Conservation (phyloP, 2,329 filamentous ascomycete species). For the Zopfia rhizophila region DNA sequence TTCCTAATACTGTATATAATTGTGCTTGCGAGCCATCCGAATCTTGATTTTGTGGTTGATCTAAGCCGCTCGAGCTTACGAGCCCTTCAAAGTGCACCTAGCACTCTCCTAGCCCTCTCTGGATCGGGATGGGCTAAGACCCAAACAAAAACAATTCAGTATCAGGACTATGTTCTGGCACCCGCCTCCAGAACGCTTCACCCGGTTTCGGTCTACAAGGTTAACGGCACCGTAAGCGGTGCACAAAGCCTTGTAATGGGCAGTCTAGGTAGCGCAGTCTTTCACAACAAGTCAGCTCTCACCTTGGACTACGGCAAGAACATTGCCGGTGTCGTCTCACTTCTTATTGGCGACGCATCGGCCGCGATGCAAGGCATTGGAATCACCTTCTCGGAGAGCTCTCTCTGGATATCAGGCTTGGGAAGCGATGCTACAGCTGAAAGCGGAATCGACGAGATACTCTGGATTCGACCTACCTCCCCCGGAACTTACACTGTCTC, state of each 20-base stretch:
- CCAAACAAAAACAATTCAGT: too few species aligned
- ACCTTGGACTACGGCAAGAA: slow-evolving; percentile 57
- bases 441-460: slow-evolving; percentile 57
- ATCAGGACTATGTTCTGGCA: slow-evolving; percentile 55
- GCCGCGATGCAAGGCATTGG: slow-evolving; percentile 53
- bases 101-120: too few species aligned
- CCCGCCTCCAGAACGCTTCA: slow-evolving; percentile 50
- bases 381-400: slow-evolving; percentile 55
- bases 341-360: slow-evolving; percentile 47
- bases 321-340: slow-evolving; percentile 53
- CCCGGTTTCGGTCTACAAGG: slow-evolving; percentile 49
- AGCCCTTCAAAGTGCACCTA: too few species aligned
- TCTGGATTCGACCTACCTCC: slow-evolving; percentile 59
- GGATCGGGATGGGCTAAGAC: too few species aligned
- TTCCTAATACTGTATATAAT: too few species aligned
- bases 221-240: slow-evolving; percentile 52
- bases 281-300: slow-evolving; percentile 49
- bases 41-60: too few species aligned
- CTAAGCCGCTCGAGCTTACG: too few species aligned
- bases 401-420: slow-evolving; percentile 60
- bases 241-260: slow-evolving; percentile 45
- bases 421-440: slow-evolving; percentile 60
- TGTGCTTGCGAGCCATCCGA: too few species aligned
- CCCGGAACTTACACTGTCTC: slow-evolving; percentile 56
- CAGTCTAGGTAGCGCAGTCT: slow-evolving; percentile 42